Percentiles rank a stretch among this genome's conserved stretches.
Evolutionary conservation across 2,329 filamentous ascomycete genomes (phyloP).

Genomic region (Hypoxylon sp.): DNA sequence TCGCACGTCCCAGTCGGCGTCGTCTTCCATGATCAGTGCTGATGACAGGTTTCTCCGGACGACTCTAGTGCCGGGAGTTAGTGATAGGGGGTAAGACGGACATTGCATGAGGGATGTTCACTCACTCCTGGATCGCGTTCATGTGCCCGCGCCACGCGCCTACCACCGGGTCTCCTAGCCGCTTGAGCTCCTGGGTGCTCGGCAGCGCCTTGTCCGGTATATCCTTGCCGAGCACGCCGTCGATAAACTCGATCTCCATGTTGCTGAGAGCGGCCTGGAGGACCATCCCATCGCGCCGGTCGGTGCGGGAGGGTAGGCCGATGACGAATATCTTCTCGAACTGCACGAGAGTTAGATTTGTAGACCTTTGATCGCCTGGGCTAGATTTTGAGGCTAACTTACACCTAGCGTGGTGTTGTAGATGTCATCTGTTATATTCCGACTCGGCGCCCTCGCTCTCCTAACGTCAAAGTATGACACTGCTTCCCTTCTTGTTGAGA

Average conservation of each 20-base stretch:
- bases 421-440: conserved; percentile 26
- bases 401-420: conserved; percentile 42
- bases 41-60: conserved; percentile 60
- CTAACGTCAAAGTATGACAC: conserved; percentile 18
- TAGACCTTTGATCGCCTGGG: neutral
- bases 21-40: conserved; percentile 63
- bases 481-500: conserved; percentile 14
- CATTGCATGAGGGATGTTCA: neutral
- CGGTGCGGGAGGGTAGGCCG: conserved; percentile 64
- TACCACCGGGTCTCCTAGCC: conserved; percentile 51
- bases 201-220: conserved; percentile 59
- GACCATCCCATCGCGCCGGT: conserved; percentile 65
- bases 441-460: conserved; percentile 1
- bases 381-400: conserved; percentile 7
- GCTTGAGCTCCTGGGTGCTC: conserved; percentile 53
- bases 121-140: conserved; percentile 56
- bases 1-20: conserved; percentile 64
- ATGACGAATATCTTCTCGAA: conserved; percentile 68
- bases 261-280: conserved; percentile 63
- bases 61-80: conserved; percentile 54
- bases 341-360: conserved; percentile 50
- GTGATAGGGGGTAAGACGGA: neutral
- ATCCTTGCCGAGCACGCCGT: conserved; percentile 60
- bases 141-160: conserved; percentile 60
- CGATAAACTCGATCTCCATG: conserved; percentile 62